A percentile compares a stretch with the other conserved stretches of the same genome.
Conservation (phyloP, 495 filamentous ascomycete genomes). For the Trichocladium uniseriatum region DNA sequence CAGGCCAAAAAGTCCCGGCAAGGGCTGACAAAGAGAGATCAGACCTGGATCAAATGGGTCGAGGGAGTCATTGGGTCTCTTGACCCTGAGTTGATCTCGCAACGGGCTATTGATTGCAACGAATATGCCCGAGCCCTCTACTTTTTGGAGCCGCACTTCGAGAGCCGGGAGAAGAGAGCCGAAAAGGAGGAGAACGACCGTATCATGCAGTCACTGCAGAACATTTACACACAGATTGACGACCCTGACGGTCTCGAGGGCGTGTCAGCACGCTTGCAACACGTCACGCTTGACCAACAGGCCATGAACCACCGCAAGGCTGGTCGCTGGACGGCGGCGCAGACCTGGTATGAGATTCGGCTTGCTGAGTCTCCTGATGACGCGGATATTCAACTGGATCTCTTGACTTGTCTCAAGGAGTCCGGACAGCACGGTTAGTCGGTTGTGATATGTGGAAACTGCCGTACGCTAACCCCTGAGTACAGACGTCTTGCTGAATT, state of each 20-base stretch:
- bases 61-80: constrained; percentile 49
- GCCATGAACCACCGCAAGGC: constrained; percentile 84
- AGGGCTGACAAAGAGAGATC: constrained; percentile 28
- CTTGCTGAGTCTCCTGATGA: constrained; percentile 71
- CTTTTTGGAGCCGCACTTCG: constrained; percentile 87
- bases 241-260: constrained; percentile 96
- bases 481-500: constrained; percentile 71
- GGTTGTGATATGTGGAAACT: not conserved
- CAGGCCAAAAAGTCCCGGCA: constrained; percentile 50
- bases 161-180: constrained; percentile 41
- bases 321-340: constrained; percentile 94
- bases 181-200: constrained; percentile 37
- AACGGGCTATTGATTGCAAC: constrained; percentile 79
- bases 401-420: constrained; percentile 83
- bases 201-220: constrained; percentile 68
- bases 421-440: constrained; percentile 75
- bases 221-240: constrained; percentile 94
- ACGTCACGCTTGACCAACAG: constrained; percentile 82
- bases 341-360: constrained; percentile 93
- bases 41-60: constrained; percentile 27
- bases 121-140: constrained; percentile 88
- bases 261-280: constrained; percentile 73
- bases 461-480: constrained; percentile 14
- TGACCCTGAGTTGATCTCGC: constrained; percentile 76
- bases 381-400: constrained; percentile 65